These are phyloP conservation scores for Clonostachys sp. DNA, from an alignment of 2,329 filamentous ascomycete species.

Conservation along the genomic window DNA sequence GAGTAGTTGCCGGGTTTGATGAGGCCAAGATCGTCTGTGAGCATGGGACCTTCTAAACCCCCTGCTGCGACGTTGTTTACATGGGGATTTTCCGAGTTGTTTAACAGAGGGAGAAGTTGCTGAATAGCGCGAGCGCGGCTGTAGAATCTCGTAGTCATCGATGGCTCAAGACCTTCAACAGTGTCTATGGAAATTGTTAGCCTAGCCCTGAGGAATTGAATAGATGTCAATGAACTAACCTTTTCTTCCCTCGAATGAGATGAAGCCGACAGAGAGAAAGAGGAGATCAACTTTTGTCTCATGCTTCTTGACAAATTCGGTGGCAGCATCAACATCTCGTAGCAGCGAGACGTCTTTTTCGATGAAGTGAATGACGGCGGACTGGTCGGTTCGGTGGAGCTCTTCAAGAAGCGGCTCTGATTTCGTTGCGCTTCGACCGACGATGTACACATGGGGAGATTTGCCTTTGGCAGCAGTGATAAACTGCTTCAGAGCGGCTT, in stretches of 20 bases:
- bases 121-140: constrained; percentile 50
- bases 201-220: too few species aligned
- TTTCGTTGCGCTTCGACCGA: constrained; percentile 34
- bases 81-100: constrained; percentile 27
- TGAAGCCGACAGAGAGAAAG: constrained; percentile 31
- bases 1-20: constrained; percentile 24
- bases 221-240: constrained; percentile 19
- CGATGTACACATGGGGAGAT: constrained; percentile 36
- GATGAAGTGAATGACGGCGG: constrained; percentile 39
- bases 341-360: constrained; percentile 43
- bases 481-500: constrained; percentile 37
- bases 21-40: constrained; percentile 37
- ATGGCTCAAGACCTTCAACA: constrained; percentile 47
- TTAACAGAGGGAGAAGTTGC: constrained; percentile 52
- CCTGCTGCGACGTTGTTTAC: constrained; percentile 44
- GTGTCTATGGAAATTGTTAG: too few species aligned
- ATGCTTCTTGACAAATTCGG: constrained; percentile 30
- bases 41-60: constrained; percentile 39
- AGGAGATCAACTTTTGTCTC: constrained; percentile 39
- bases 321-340: constrained; percentile 40
- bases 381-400: constrained; percentile 19
- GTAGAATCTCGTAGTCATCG: constrained; percentile 50
- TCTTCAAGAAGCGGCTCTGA: too few species aligned
- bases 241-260: constrained; percentile 9
- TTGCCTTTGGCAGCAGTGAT: constrained; percentile 22